Conservation (phyloP, 257 asterid genomes). For the Thymus quinquecostatus region DNA sequence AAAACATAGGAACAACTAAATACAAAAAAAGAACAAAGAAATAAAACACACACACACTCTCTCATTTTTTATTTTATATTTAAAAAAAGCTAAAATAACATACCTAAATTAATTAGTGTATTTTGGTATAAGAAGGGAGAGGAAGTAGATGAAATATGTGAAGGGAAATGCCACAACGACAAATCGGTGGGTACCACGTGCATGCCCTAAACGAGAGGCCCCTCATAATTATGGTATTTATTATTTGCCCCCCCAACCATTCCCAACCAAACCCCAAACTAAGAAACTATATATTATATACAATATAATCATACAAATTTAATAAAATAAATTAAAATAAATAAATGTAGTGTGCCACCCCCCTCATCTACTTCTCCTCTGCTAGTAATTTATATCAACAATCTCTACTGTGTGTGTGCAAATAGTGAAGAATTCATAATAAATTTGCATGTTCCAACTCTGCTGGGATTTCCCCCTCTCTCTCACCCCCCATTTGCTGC, state of each 20-base stretch:
- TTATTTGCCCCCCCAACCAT: slow-evolving; percentile 45
- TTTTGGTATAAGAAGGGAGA: not conserved
- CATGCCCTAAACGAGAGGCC: slow-evolving; percentile 32
- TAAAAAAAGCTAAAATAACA: too few relatives aligned
- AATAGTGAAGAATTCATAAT: not conserved
- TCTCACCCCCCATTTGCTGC: not conserved
- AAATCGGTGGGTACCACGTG: slow-evolving; percentile 51
- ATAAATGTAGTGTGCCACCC: slow-evolving; percentile 21
- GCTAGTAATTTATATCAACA: slow-evolving; percentile 15
- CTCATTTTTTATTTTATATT: too few relatives aligned
- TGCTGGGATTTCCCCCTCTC: not conserved
- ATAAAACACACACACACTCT: not conserved
- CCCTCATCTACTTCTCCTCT: slow-evolving; percentile 42
- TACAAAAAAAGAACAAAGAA: not conserved
- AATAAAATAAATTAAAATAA: not conserved
- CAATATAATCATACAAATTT: too few relatives aligned
- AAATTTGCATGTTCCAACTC: slow-evolving; percentile 44
- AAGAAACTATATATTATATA: not conserved
- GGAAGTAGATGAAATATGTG: slow-evolving; percentile 47
- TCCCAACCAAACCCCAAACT: slow-evolving; percentile 66
- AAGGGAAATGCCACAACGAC: slow-evolving; percentile 29
- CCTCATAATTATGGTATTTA: slow-evolving; percentile 40
- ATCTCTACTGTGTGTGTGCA: slow-evolving; percentile 7
- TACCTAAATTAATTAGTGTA: not conserved
- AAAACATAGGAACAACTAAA: not conserved